Conservation (phyloP, 805 yeast genomes). For the Suhomyces faveliae region DNA sequence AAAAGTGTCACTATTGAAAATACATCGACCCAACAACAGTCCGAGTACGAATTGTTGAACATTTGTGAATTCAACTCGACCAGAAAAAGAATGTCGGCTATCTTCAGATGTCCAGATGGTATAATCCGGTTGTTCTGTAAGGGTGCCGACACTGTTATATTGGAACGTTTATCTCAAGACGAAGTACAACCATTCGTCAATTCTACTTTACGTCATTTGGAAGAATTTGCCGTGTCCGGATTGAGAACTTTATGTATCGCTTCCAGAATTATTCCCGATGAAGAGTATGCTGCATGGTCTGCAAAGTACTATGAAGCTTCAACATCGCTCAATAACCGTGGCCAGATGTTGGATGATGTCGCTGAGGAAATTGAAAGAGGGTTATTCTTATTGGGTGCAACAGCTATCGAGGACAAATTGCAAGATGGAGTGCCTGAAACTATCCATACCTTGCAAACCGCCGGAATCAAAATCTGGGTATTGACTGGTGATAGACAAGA, state of each 20-base stretch:
- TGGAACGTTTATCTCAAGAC: slow-evolving; percentile 71
- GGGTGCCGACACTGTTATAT: slow-evolving; percentile 96
- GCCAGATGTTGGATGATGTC: slow-evolving; percentile 75
- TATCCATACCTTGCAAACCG: slow-evolving; percentile 89
- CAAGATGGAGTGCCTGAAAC: slow-evolving; percentile 99
- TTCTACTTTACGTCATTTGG: slow-evolving; percentile 81
- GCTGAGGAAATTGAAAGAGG: slow-evolving; percentile 87
- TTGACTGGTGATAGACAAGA: slow-evolving; percentile 98
- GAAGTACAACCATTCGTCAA: slow-evolving; percentile 73
- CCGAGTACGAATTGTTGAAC: slow-evolving; percentile 74
- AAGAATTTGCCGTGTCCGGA: slow-evolving; percentile 96
- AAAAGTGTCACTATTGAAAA: slow-evolving; percentile 66
- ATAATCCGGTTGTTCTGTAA: slow-evolving; percentile 83
- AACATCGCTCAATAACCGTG: slow-evolving; percentile 72
- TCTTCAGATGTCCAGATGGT: slow-evolving; percentile 93
- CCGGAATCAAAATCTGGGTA: slow-evolving; percentile 97
- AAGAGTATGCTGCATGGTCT: slow-evolving; percentile 75
- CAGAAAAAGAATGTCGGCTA: slow-evolving; percentile 95
- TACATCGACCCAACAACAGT: slow-evolving; percentile 47
- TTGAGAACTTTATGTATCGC: slow-evolving; percentile 93
- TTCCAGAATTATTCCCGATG: slow-evolving; percentile 70
- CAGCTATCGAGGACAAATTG: slow-evolving; percentile 96
- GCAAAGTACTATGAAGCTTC: slow-evolving; percentile 71
- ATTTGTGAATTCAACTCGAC: slow-evolving; percentile 97
- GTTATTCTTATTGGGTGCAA: slow-evolving; percentile 84